Percentiles rank a stretch among this genome's conserved stretches.
These are phyloP conservation scores for Penicillium sp. DNA, from an alignment of 2,329 filamentous ascomycete genomes.

Conservation along the genomic window DNA sequence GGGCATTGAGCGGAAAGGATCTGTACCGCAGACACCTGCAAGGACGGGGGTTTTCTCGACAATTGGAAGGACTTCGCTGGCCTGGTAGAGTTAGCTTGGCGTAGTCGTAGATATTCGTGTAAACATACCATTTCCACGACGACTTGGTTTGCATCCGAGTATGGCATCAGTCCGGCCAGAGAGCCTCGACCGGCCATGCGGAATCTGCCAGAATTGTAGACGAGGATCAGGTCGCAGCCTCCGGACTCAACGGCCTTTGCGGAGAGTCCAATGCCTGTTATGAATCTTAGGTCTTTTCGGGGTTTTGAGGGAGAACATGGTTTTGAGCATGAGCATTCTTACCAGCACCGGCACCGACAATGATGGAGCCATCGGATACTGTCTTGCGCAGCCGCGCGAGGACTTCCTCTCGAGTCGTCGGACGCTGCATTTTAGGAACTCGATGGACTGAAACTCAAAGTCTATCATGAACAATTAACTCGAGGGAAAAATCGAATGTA, in stretches of 20 bases:
- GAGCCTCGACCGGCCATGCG: conserved; percentile 69
- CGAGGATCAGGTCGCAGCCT: conserved; percentile 64
- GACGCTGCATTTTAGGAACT: conserved; percentile 4
- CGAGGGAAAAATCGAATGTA: background rate
- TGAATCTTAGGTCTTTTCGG: background rate
- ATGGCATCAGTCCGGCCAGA: conserved; percentile 66
- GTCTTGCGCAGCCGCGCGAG: conserved; percentile 52
- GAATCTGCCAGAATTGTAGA: conserved; percentile 69
- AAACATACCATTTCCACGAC: conserved; percentile 61
- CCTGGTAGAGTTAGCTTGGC: conserved; percentile 35
- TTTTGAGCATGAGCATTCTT: conserved; percentile 7
- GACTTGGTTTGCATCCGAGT: conserved; percentile 65
- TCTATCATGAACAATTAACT: background rate
- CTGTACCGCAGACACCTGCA: conserved; percentile 66
- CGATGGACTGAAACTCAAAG: background rate
- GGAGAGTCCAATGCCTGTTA: conserved; percentile 61
- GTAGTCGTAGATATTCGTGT: background rate
- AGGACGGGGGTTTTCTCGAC: conserved; percentile 62
- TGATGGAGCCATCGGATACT: conserved; percentile 53
- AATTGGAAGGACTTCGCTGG: conserved; percentile 62
- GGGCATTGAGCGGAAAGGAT: conserved; percentile 62
- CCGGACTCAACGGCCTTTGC: conserved; percentile 67
- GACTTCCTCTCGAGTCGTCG: conserved; percentile 54
- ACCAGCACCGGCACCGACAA: conserved; percentile 65
- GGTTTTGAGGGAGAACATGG: background rate